Conservation (phyloP, 140 eudicot genomes). For the Flaveria floridana region DNA sequence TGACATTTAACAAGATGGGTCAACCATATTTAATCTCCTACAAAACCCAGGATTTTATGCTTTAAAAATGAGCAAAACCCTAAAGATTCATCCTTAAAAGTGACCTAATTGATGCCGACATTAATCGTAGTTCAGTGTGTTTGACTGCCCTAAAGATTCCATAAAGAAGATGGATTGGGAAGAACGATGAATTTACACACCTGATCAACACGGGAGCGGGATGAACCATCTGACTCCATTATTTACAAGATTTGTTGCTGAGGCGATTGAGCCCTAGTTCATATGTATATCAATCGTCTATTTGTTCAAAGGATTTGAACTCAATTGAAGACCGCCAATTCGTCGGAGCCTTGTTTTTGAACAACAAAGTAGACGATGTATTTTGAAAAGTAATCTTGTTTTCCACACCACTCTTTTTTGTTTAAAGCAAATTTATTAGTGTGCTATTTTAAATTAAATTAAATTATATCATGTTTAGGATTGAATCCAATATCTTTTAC, state of each 20-base stretch:
- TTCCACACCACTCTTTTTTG: too few species aligned
- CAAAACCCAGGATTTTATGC: background rate
- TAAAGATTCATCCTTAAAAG: background rate
- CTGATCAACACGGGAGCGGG: slow-evolving; percentile 80
- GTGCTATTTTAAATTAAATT: too few species aligned
- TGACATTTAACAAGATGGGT: slow-evolving; percentile 12
- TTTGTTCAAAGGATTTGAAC: slow-evolving; percentile 26
- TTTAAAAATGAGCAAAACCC: background rate
- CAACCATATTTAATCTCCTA: slow-evolving; percentile 6
- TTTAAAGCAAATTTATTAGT: too few species aligned
- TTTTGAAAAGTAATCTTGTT: too few species aligned
- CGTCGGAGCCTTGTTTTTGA: background rate
- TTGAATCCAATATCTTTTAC: too few species aligned
- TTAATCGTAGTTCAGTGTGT: slow-evolving; percentile 12
- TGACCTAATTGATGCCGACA: background rate
- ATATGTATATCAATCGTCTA: background rate
- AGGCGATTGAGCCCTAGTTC: slow-evolving; percentile 44
- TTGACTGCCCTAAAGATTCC: too few species aligned
- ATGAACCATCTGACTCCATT: slow-evolving; percentile 59
- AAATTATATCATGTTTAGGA: too few species aligned
- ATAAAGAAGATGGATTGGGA: background rate
- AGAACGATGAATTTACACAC: slow-evolving; percentile 26
- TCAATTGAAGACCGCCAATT: slow-evolving; percentile 31
- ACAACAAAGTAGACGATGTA: background rate
- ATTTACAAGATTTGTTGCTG: background rate